Conservation (phyloP, 179 eudicot species). For the Amaranthus tricolor region DNA sequence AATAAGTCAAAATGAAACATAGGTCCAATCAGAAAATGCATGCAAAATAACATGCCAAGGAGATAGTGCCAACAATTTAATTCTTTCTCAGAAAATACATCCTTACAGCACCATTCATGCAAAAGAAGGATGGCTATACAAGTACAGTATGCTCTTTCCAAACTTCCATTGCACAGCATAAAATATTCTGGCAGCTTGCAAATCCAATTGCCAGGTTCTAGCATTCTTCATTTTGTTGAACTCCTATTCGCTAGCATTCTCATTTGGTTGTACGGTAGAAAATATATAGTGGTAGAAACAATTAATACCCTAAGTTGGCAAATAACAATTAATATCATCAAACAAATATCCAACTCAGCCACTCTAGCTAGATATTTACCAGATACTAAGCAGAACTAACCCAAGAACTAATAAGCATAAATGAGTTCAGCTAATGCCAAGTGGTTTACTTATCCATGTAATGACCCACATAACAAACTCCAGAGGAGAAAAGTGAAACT, state of each 20-base stretch:
- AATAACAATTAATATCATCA: too few species aligned
- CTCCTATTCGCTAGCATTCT: neutral
- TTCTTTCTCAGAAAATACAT: neutral
- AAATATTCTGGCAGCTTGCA: neutral
- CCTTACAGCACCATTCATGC: neutral
- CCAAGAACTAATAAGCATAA: neutral
- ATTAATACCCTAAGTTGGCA: too few species aligned
- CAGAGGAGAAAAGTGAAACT: constrained; percentile 4
- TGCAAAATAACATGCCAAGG: neutral
- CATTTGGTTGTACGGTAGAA: neutral
- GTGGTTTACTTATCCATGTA: neutral
- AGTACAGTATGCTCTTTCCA: neutral
- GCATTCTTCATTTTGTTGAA: neutral
- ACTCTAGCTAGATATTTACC: constrained; percentile 1
- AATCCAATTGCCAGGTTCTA: neutral
- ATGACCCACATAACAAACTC: neutral
- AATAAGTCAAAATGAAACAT: neutral
- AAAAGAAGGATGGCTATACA: constrained; percentile 1
- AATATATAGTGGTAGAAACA: too few species aligned
- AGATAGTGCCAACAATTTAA: neutral
- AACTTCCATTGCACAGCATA: neutral
- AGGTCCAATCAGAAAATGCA: neutral
- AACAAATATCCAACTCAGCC: neutral
- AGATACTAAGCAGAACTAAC: neutral
- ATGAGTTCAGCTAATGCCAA: neutral